Base-by-base conservation (phyloP, 352 stramenopile species). In the Phytopythium vexans region DNA sequence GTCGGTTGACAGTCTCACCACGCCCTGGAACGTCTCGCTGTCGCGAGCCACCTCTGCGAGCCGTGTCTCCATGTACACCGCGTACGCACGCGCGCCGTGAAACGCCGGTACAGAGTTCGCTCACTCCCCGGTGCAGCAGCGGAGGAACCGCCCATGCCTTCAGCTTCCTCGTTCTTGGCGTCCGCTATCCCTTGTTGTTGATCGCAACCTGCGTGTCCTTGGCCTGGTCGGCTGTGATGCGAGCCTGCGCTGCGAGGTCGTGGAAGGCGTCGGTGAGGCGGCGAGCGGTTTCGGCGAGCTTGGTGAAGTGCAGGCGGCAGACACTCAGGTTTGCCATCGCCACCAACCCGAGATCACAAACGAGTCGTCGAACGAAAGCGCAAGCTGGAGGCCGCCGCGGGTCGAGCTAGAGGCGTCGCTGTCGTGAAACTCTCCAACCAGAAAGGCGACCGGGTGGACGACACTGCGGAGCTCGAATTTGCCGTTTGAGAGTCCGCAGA, bases 311-410 rank as follows among this genome's bases (percentile, higher is more conserved):
- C 1, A 96, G 39, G 9, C 84, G 74, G 33, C 71, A 72, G 41
- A 94, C 69, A 27, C 78, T 88, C 4, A 97, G 44, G 35, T n/a
- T 90, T 82, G 6, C 89, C 87, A 43, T 97, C 89, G 15, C 52
- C 63, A 10, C 87, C 89, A 4, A 66, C n/a, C 72, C 27, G 74
- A 72, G 12, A 97, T 32, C 1, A 93, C 58, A 33, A 87, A 96
- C 33, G 75, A 80, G 43, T 96, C 87, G 60, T 97, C 89, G 35
- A 88, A 96, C 11, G 80, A 94, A 36, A 90, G 48, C n/a, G 72
- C 67, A 10, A 84, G 58, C 8, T 66, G 61, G 8, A 73, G 41
- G 3, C 49, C 36, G n/a, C 48, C 62, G 16, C 39, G 53, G 38
- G 34, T 67, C 2, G 53, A 52, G 4, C 54, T 8, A 3, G 48